Base-by-base conservation (phyloP, 257 asterid genomes). In the Solanum rostratum region DNA sequence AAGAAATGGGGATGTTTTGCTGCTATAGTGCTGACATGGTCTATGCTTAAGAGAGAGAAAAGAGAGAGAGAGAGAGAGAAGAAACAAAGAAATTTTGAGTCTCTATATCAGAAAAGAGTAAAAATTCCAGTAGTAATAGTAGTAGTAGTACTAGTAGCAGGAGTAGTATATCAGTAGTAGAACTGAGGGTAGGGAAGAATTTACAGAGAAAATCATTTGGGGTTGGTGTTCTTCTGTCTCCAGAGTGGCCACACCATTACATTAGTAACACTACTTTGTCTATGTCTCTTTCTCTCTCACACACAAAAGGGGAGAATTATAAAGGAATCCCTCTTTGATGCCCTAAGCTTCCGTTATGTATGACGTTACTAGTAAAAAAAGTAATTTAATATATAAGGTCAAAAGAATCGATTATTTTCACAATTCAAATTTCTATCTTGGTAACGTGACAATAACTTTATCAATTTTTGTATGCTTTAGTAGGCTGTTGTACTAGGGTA, bases 21-120 rank as follows among this genome's bases (percentile, higher is more conserved):
- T 82, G 84, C 84, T 82, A 82, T 59, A 83, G 70, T 82, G 84
- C 83, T 60, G 86, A 82, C 87, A 84, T 78, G 8, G 82, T 74
- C 81, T 74, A 22, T 22, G 39, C n/a, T 1, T 22, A 16, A 33
- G 39, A 3, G 62, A 24, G 60, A 74, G 81, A 73, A 33, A 73
- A 3, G 13, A 15, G n/a, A 65, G 19, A 69, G 15, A 69, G 27
- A 70, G 15, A 49, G 60, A 76, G 0, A 29, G 46, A 50, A 78
- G 82, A 78, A 78, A 78, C 82, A 78, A 78, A 78, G 82, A 78
- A 50, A 29, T 50, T 78, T 30, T 49, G 46, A 50, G 81, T 7
- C 46, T 27, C 63, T 78, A 50, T 27, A 78, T 78, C 27, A 78
- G 63, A 50, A 15, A 66, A 78, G 63, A 78, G 82, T 78, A 50